These are phyloP conservation scores for Xerocomus amazonicus DNA, from an alignment of 1,284 basidiomycete species.

Conservation along the genomic window DNA sequence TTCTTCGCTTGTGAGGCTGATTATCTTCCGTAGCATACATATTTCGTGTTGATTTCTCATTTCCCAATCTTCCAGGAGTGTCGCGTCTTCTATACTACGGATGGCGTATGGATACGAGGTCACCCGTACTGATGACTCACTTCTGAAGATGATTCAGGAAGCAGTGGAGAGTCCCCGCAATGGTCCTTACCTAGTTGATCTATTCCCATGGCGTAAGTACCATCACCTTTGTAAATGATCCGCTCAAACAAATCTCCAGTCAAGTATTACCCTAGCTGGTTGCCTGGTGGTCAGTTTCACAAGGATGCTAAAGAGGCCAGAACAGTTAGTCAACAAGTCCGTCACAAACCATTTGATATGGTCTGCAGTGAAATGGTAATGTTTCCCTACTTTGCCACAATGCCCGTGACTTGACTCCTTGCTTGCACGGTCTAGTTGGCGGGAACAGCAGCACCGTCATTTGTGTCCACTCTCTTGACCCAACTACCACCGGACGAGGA, in stretches of 20 bases:
- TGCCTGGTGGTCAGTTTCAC: slow-evolving; percentile 13
- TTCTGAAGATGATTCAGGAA: slow-evolving; percentile 8
- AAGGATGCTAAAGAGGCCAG: slow-evolving; percentile 5
- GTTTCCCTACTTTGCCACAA: background rate
- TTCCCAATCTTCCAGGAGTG: slow-evolving; percentile 3
- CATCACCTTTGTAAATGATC: background rate
- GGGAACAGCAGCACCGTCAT: slow-evolving; percentile 12
- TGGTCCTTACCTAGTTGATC: slow-evolving; percentile 11
- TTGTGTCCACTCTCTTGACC: slow-evolving; percentile 11
- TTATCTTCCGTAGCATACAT: background rate
- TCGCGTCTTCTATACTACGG: slow-evolving; percentile 9
- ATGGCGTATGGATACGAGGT: slow-evolving; percentile 12
- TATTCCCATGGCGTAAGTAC: slow-evolving; percentile 7
- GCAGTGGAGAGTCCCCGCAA: background rate
- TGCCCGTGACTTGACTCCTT: background rate
- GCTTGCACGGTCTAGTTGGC: background rate
- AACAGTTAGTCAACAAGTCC: background rate
- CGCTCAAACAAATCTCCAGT: background rate
- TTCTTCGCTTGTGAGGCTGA: slow-evolving; percentile 7
- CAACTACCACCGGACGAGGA: slow-evolving; percentile 11
- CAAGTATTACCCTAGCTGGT: slow-evolving; percentile 13
- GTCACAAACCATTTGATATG: slow-evolving; percentile 8
- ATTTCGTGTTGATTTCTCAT: background rate
- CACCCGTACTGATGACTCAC: background rate
- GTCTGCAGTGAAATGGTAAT: slow-evolving; percentile 12